phyloP scores from a whole-genome alignment of 2,329 filamentous ascomycete species.

The Hymenoscyphus infarciens region DNA sequence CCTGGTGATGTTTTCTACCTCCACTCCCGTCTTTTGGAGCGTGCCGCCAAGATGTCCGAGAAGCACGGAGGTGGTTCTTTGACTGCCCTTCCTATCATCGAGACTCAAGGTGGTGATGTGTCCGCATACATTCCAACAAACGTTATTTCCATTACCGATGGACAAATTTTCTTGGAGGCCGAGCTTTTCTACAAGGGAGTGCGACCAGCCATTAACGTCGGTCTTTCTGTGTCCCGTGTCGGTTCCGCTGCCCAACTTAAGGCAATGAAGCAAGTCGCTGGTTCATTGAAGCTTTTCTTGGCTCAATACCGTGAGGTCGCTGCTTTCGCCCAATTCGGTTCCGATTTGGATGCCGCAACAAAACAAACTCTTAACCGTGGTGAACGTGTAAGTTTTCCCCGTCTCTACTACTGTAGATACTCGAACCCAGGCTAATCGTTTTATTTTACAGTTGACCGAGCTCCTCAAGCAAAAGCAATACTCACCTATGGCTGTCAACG shows the following conservation, averaged over 20 bases:
- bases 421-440: slow-evolving; percentile 28
- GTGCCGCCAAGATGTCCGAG: slow-evolving; percentile 98
- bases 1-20: slow-evolving; percentile 99
- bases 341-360: slow-evolving; percentile 96
- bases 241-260: slow-evolving; percentile 99
- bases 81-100: slow-evolving; percentile 95
- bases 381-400: slow-evolving; percentile 75
- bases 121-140: slow-evolving; percentile 99
- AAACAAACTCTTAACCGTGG: slow-evolving; percentile 98
- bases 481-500: slow-evolving; percentile 95
- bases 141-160: slow-evolving; percentile 99
- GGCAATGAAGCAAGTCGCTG: slow-evolving; percentile 99
- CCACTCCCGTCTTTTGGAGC: slow-evolving; percentile 98
- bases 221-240: slow-evolving; percentile 99
- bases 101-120: slow-evolving; percentile 99
- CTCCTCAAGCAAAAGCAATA: slow-evolving; percentile 99
- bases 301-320: slow-evolving; percentile 99
- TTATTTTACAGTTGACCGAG: slow-evolving; percentile 68
- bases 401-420: slow-evolving; percentile 8
- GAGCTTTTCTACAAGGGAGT: slow-evolving; percentile 99
- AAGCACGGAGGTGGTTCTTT: slow-evolving; percentile 93
- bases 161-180: slow-evolving; percentile 98
- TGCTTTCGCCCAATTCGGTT: slow-evolving; percentile 99
- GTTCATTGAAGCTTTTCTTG: slow-evolving; percentile 99
- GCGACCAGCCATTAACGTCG: slow-evolving; percentile 99